phyloP scores from a whole-genome alignment of 2,329 filamentous ascomycete genomes.

The Venturia nashicola region DNA sequence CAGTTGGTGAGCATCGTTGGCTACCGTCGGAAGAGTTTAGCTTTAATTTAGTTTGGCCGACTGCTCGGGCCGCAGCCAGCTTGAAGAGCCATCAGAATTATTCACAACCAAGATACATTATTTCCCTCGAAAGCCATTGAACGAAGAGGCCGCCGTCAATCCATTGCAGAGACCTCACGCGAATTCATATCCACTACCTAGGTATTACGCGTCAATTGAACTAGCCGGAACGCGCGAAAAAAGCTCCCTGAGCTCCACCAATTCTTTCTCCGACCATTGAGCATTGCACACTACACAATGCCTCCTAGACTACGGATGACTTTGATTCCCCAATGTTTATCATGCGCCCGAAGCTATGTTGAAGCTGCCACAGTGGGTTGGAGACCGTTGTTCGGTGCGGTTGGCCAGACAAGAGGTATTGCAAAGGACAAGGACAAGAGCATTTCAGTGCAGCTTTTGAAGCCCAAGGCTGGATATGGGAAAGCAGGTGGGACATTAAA shows the following conservation, averaged over 20 bases:
- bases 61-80: not conserved
- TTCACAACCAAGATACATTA: not conserved
- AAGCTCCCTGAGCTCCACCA: not conserved
- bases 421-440: conserved; percentile 1
- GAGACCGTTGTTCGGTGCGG: conserved; percentile 17
- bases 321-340: conserved; percentile 26
- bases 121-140: not conserved
- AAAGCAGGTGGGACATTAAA: not conserved
- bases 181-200: not conserved
- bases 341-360: conserved; percentile 23
- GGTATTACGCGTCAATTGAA: not conserved
- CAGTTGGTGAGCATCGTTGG: not conserved
- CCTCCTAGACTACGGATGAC: conserved; percentile 19
- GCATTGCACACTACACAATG: conserved; percentile 18
- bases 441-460: conserved; percentile 7
- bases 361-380: conserved; percentile 19
- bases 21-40: not conserved
- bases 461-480: conserved; percentile 2
- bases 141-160: not conserved
- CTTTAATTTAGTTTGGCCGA: not conserved
- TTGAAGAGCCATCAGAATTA: not conserved
- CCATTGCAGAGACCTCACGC: not conserved
- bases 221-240: not conserved
- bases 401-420: conserved; percentile 24
- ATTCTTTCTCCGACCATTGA: not conserved